A percentile compares a stretch with the other conserved stretches of the same genome.
phyloP scores from a whole-genome alignment of 805 yeast species.

The Wickerhamiella alocasiicola region DNA sequence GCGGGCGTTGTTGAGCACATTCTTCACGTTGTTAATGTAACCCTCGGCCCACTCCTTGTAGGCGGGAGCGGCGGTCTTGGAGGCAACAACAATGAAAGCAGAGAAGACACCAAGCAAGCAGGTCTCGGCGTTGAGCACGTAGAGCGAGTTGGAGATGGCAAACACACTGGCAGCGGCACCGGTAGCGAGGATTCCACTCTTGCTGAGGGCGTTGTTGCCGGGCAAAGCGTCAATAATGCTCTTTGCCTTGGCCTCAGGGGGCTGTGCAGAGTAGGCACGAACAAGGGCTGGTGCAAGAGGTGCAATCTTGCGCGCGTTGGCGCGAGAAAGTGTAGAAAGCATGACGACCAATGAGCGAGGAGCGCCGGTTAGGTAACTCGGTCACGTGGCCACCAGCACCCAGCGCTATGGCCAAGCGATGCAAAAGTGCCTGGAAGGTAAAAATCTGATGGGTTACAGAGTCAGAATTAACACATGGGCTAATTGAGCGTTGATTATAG shows the following conservation, averaged over 20 bases:
- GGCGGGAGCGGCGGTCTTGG: constrained; percentile 85
- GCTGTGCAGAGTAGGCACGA: constrained; percentile 26
- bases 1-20: constrained; percentile 77
- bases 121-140: constrained; percentile 90
- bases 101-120: constrained; percentile 69
- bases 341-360: constrained; percentile 8
- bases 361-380: constrained; percentile 9
- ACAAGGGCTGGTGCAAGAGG: constrained; percentile 10
- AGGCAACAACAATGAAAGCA: constrained; percentile 59
- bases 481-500: no score
- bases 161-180: constrained; percentile 87
- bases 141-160: constrained; percentile 86
- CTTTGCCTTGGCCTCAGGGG: constrained; percentile 79
- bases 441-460: no score
- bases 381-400: neutral
- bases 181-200: constrained; percentile 92
- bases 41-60: constrained; percentile 90
- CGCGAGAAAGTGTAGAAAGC: constrained; percentile 10
- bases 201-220: constrained; percentile 74
- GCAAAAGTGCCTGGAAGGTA: no score
- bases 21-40: constrained; percentile 68
- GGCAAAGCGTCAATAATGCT: constrained; percentile 87
- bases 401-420: no score
- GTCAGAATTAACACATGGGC: no score
- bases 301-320: constrained; percentile 10